Evolutionary conservation across 1,139 yeast species (phyloP), one percentile per base, ranked within the genome.

Genomic region (Lodderomyces jiufengensis): DNA sequence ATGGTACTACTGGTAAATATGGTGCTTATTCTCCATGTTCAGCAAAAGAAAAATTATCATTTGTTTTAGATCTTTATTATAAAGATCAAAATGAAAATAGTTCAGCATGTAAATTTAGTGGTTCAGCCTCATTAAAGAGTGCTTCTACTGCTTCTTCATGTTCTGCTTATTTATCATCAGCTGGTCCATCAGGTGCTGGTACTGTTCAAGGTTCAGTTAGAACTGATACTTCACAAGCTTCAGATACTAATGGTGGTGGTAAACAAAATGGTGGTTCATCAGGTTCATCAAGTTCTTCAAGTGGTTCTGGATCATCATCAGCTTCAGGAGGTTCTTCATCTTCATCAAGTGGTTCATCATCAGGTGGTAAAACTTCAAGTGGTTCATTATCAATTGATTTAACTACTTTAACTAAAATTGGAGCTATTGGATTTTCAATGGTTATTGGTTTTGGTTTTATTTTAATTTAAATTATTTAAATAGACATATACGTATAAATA

Each of bases 51-150:
- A 71, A 77, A 67, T 75, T 81, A 56, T 76, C 78, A 55, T 81
- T 70, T 55, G 69, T 78, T 39, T 61, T 81, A 54, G 76, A 80
- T 69, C 55, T 66, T 49, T 81, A 82, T 72, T 76, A 76, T 65
- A 47, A 63, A 45, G 62, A 60, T 26, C 66, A 78, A 39, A 73
- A 67, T 48, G 59, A 61, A 41, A 43, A 45, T 40, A 44, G 59
- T 15, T 55, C 67, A 32, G 84, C 84, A 34, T 84, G 94, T 72
- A 74, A 71, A 57, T 84, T 83, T 62, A 59, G 61, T 43, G 92
- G 94, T 44, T 70, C 80, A 41, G 87, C 85, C 35, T 48, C 77
- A 26, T 37, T 75, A 30, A 51, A 62, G 37, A 45, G 45, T 28
- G 71, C 73, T 35, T 61, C 73, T 24, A 61, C 82, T 39, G 81